Base-by-base conservation (phyloP, 768 basidiomycete genomes). In the Boletus edulis region DNA sequence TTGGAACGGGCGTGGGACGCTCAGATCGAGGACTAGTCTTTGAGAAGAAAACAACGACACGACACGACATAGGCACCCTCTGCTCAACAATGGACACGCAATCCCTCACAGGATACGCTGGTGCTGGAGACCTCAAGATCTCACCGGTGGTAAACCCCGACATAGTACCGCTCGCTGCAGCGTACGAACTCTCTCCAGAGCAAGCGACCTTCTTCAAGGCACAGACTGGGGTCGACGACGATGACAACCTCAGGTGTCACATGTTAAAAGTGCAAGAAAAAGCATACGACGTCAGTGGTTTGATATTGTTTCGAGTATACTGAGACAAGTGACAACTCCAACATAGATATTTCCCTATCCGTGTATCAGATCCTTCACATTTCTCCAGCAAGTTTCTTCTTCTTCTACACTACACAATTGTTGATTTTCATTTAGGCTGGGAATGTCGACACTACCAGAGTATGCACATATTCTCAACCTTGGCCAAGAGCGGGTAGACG, bases 401-500 rank as follows among this genome's bases (percentile, higher is more conserved):
- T 27, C 8, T 10, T 7, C 8, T 0, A 8, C 5, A 5, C 34
- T 29, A 37, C 4, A 14, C 17, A 18, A 3, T 29, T 49, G 3
- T 13, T 51, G 14, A 55, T 29, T 4, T 40, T 0, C 4, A 8
- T 35, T 38, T 34, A 67, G 66, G 32, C 39, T 43, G 5, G 51
- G 62, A 10, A 59, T 66, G 2, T 20, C 54, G 18, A 37, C 43
- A 5, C 51, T 40, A 9, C 63, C 60, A 5, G 51, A 52, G 15
- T 75, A 70, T 44, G 18, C 61, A 11, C 37, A 38, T 3, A 58
- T 76, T 9, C 64, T 79, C 9, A 63, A 66, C 39, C 65, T 80
- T 12, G 76, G 72, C 8, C 66, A 56, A 46, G 72, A 74, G 24
- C 73, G 73, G 29, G 38, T 59, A 5, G 68, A 68, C 2, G 73